Evolutionary conservation across 2,329 filamentous ascomycete genomes (phyloP).

Genomic region (Epichloe coenophiala): DNA sequence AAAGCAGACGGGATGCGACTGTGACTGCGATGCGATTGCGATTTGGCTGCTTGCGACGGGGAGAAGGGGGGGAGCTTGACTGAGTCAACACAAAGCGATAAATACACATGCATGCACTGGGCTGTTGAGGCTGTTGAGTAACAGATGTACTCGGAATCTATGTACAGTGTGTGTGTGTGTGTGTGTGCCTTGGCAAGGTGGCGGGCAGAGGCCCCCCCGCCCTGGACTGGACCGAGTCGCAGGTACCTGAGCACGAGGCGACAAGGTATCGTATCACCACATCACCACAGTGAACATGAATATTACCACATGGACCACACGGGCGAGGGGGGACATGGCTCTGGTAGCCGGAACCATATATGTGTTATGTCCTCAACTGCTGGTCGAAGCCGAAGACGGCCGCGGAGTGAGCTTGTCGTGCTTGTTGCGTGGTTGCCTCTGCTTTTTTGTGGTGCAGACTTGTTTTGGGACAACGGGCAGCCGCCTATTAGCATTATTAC

Average conservation of each 20-base stretch:
- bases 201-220: too few species aligned
- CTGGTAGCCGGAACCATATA: neutral
- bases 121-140: too few species aligned
- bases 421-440: neutral
- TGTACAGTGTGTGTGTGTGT: neutral
- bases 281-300: neutral
- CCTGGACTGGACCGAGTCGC: too few species aligned
- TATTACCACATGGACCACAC: too few species aligned
- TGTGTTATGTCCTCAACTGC: neutral
- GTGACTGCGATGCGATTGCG: neutral
- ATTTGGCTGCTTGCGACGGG: conserved; percentile 2
- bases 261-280: neutral
- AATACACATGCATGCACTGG: too few species aligned
- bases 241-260: neutral
- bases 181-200: neutral
- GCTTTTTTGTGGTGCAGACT: too few species aligned
- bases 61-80: neutral
- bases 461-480: too few species aligned
- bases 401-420: too few species aligned
- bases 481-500: too few species aligned
- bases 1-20: too few species aligned
- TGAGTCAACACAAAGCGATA: conserved; percentile 3
- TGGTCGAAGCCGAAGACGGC: neutral
- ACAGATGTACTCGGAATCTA: too few species aligned
- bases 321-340: too few species aligned